Percentiles rank a stretch among this genome's conserved stretches.
Conservation (phyloP, 495 filamentous ascomycete genomes). For the Aspergillus carlsbadensis region DNA sequence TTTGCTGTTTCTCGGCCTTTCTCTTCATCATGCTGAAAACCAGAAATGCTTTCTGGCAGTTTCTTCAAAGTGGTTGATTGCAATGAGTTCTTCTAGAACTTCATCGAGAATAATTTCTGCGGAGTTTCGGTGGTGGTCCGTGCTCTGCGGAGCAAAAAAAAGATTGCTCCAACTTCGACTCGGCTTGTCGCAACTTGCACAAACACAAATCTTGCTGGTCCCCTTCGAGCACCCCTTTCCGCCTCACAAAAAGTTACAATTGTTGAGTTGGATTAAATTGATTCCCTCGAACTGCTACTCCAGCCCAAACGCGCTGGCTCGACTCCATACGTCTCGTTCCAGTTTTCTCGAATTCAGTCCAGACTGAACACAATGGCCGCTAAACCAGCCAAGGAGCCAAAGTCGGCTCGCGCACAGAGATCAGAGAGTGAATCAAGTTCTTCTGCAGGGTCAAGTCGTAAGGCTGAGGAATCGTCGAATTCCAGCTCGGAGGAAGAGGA, state of each 20-base stretch:
- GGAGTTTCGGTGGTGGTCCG: slow-evolving; percentile 40
- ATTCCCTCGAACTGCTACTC: background rate
- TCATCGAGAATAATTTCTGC: slow-evolving; percentile 16
- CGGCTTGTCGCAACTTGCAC: slow-evolving; percentile 11
- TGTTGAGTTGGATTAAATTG: background rate
- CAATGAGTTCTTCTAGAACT: background rate
- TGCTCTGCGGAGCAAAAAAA: slow-evolving; percentile 49
- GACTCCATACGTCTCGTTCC: background rate
- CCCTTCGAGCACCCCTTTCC: background rate
- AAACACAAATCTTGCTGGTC: background rate
- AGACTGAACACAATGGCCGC: slow-evolving; percentile 30
- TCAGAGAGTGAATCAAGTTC: slow-evolving; percentile 28
- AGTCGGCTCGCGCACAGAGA: slow-evolving; percentile 31
- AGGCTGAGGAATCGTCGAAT: slow-evolving; percentile 24
- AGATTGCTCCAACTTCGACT: slow-evolving; percentile 20
- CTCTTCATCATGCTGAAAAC: slow-evolving; percentile 35
- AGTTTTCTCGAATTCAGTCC: background rate
- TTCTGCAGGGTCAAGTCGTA: slow-evolving; percentile 29
- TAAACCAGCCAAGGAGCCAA: slow-evolving; percentile 17
- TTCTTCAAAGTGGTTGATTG: background rate
- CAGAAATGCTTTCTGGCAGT: background rate
- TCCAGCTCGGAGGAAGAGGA: slow-evolving; percentile 34
- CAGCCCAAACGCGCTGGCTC: background rate
- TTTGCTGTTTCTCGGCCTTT: slow-evolving; percentile 45
- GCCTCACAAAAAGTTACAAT: no score